Conservation (phyloP, 495 filamentous ascomycete species). For the Hyaloscypha hepaticicola region DNA sequence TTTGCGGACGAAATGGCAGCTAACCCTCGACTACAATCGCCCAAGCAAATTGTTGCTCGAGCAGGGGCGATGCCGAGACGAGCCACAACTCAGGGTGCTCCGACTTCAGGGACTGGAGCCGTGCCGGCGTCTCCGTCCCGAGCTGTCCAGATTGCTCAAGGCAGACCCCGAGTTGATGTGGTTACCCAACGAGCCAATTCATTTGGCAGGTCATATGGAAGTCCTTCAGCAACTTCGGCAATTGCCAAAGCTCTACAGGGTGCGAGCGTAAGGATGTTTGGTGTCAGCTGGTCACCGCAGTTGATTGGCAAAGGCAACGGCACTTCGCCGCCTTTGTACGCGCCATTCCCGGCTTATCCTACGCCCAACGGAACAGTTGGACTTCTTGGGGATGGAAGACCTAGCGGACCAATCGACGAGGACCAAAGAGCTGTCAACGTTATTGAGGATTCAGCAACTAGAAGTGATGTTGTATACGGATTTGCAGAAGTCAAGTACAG, state of each 20-base stretch:
- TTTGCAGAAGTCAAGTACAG: slow-evolving; percentile 99
- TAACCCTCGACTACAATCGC: slow-evolving; percentile 51
- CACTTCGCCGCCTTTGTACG: slow-evolving; percentile 76
- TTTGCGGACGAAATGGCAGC: slow-evolving; percentile 92
- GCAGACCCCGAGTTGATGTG: slow-evolving; percentile 58
- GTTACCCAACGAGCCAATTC: slow-evolving; percentile 67
- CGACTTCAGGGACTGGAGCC: slow-evolving; percentile 56
- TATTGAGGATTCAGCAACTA: slow-evolving; percentile 87
- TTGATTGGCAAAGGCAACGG: slow-evolving; percentile 67
- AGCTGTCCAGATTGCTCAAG: slow-evolving; percentile 67
- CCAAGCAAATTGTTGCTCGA: slow-evolving; percentile 39
- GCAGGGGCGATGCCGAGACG: slow-evolving; percentile 60
- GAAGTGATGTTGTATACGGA: slow-evolving; percentile 92
- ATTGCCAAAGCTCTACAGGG: slow-evolving; percentile 94
- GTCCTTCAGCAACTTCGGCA: slow-evolving; percentile 81
- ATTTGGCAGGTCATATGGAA: slow-evolving; percentile 77
- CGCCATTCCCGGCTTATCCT: slow-evolving; percentile 81
- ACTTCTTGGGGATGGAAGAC: slow-evolving; percentile 66
- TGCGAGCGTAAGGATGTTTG: slow-evolving; percentile 83
- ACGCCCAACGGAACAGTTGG: slow-evolving; percentile 47
- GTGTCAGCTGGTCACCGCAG: slow-evolving; percentile 66
- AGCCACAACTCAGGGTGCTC: slow-evolving; percentile 61
- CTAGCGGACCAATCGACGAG: slow-evolving; percentile 66
- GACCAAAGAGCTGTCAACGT: slow-evolving; percentile 73
- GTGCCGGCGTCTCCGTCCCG: slow-evolving; percentile 53